These are phyloP conservation scores for Tuber brumale DNA, from an alignment of 495 filamentous ascomycete species.

Conservation along the genomic window DNA sequence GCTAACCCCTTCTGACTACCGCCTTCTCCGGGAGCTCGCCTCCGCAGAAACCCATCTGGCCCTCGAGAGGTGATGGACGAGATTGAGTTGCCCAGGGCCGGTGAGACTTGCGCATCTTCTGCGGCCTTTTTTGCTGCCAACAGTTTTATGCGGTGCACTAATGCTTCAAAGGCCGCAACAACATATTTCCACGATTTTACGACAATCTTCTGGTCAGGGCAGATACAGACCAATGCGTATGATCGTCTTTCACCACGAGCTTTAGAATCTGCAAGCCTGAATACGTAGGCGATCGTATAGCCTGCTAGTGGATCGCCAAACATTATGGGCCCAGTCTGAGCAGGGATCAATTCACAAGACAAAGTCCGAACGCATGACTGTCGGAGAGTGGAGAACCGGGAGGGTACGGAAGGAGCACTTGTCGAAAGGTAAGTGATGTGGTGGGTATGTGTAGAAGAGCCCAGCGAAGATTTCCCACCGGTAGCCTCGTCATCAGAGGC, in stretches of 20 bases:
- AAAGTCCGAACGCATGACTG: constrained; percentile 80
- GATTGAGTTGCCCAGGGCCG: constrained; percentile 32
- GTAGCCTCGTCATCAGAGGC: constrained; percentile 47
- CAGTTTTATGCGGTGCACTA: constrained; percentile 64
- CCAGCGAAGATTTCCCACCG: constrained; percentile 26
- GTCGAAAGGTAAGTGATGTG: constrained; percentile 81
- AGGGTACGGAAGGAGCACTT: constrained; percentile 65
- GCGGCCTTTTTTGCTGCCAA: constrained; percentile 57
- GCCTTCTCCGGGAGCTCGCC: constrained; percentile 43
- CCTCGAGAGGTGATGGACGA: constrained; percentile 35
- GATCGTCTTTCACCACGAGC: constrained; percentile 78
- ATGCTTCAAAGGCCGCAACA: constrained; percentile 65
- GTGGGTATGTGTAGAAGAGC: constrained; percentile 58
- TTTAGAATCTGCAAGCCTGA: constrained; percentile 79
- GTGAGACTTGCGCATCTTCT: constrained; percentile 50
- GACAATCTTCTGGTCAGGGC: constrained; percentile 62
- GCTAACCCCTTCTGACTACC: constrained; percentile 59
- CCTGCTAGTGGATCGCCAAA: constrained; percentile 77
- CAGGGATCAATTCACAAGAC: constrained; percentile 76
- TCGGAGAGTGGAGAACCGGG: constrained; percentile 75
- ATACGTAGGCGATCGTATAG: constrained; percentile 88
- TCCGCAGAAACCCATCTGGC: constrained; percentile 42
- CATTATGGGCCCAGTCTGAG: constrained; percentile 67
- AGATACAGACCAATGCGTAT: constrained; percentile 81
- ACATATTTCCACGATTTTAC: constrained; percentile 70